Evolutionary conservation across 805 yeast species (phyloP).

Genomic region (Saccharomyces eubayanus): DNA sequence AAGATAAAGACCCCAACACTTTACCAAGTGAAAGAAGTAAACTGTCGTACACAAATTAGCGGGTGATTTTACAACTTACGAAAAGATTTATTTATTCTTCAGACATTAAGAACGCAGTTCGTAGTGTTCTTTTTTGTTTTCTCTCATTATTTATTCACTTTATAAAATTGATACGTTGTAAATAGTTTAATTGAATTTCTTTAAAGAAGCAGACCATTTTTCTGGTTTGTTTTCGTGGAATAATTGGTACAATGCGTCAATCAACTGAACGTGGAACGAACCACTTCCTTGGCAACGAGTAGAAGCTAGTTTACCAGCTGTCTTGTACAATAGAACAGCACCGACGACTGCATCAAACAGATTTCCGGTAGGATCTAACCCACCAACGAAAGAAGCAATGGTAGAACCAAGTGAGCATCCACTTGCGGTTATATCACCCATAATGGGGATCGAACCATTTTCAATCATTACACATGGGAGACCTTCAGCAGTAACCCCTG

Average conservation of each 20-base stretch:
- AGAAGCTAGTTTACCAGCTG: conserved; percentile 53
- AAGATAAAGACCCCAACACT: conserved; percentile 34
- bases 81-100: not conserved
- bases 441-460: conserved; percentile 51
- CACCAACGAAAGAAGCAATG: conserved; percentile 51
- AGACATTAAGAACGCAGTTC: not conserved
- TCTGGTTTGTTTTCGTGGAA: conserved; percentile 19
- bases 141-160: not conserved
- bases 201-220: conserved; percentile 19
- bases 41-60: conserved; percentile 41
- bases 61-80: not conserved
- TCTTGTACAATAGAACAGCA: conserved; percentile 52
- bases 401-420: conserved; percentile 79
- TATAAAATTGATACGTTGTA: conserved; percentile 4
- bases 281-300: conserved; percentile 31
- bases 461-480: conserved; percentile 30
- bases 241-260: conserved; percentile 25
- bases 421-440: conserved; percentile 69
- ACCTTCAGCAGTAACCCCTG: conserved; percentile 12
- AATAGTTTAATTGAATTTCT: conserved; percentile 7
- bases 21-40: conserved; percentile 55
- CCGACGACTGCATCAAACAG: conserved; percentile 41
- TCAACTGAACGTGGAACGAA: conserved; percentile 23
- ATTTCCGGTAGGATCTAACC: conserved; percentile 29
- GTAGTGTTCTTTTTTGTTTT: not conserved